Conservation (phyloP, 2,329 filamentous ascomycete genomes). For the Penicillium hesseltinei region DNA sequence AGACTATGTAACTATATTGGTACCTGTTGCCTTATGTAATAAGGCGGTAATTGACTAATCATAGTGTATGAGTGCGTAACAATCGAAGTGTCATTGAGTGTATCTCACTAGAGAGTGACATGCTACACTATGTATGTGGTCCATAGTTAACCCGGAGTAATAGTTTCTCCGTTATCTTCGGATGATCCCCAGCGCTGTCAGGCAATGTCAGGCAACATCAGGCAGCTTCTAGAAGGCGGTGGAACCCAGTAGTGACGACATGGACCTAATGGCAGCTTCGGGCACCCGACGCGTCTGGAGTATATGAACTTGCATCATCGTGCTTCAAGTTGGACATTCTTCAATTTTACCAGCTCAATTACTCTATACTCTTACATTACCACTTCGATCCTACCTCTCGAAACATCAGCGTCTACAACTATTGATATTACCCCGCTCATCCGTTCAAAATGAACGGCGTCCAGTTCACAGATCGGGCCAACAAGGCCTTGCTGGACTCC, state of each 20-base stretch:
- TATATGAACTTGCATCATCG: slow-evolving; percentile 24
- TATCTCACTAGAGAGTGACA: no score
- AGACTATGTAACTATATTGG: no score
- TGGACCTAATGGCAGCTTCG: slow-evolving; percentile 18
- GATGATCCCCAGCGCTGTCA: not conserved
- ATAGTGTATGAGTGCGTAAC: no score
- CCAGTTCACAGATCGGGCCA: slow-evolving; percentile 87
- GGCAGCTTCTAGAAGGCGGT: slow-evolving; percentile 39
- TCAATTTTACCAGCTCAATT: not conserved
- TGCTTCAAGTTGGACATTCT: not conserved
- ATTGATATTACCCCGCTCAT: slow-evolving; percentile 6
- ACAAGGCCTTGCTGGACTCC: slow-evolving; percentile 85
- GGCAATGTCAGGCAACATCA: slow-evolving; percentile 2
- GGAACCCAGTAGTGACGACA: slow-evolving; percentile 34
- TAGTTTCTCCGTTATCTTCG: not conserved
- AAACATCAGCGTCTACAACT: not conserved
- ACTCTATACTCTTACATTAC: not conserved
- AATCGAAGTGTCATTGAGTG: no score
- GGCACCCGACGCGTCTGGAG: slow-evolving; percentile 11
- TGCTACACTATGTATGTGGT: no score
- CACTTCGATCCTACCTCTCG: not conserved
- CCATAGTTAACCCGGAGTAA: not conserved
- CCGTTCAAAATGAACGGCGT: slow-evolving; percentile 45
- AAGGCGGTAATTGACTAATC: not conserved
- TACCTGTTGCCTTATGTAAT: not conserved